A percentile compares a stretch with the other conserved stretches of the same genome.
Conservation (phyloP, 2,329 filamentous ascomycete species). For the Cercospora canescens region DNA sequence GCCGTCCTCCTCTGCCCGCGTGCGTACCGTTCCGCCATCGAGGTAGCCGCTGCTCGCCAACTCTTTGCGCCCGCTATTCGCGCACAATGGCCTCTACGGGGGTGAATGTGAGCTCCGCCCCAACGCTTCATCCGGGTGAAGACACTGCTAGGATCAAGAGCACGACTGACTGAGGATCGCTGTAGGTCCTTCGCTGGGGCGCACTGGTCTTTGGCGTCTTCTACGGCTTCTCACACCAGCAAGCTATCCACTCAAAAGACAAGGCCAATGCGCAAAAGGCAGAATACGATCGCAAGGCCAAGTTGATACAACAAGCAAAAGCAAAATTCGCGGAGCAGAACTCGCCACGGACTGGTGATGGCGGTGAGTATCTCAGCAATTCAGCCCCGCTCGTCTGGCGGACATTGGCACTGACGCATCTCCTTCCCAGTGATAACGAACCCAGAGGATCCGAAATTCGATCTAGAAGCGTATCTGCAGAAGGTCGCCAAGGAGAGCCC, state of each 20-base stretch:
- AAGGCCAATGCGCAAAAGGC: constrained; percentile 70
- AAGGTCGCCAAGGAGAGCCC: constrained; percentile 54
- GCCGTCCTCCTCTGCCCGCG: constrained; percentile 4
- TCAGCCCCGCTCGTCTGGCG: background rate
- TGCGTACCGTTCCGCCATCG: background rate
- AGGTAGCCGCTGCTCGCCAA: background rate
- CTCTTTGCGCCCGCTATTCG: background rate
- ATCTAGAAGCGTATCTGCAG: constrained; percentile 81
- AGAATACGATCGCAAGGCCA: constrained; percentile 88
- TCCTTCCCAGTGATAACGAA: constrained; percentile 64
- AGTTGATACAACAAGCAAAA: constrained; percentile 91
- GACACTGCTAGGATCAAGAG: background rate
- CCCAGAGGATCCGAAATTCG: constrained; percentile 84
- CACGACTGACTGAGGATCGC: constrained; percentile 1
- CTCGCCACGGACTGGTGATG: constrained; percentile 47
- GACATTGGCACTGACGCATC: constrained; percentile 8
- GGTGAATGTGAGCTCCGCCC: constrained; percentile 50
- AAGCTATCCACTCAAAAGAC: constrained; percentile 70
- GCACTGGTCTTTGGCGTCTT: constrained; percentile 88
- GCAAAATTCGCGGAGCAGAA: constrained; percentile 83
- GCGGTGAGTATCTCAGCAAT: constrained; percentile 24
- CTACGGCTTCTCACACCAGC: constrained; percentile 95
- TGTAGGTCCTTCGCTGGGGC: constrained; percentile 92
- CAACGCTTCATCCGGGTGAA: background rate
- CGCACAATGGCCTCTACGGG: constrained; percentile 48